Conservation (phyloP, 306 rosid species). For the Trifolium subterraneum region DNA sequence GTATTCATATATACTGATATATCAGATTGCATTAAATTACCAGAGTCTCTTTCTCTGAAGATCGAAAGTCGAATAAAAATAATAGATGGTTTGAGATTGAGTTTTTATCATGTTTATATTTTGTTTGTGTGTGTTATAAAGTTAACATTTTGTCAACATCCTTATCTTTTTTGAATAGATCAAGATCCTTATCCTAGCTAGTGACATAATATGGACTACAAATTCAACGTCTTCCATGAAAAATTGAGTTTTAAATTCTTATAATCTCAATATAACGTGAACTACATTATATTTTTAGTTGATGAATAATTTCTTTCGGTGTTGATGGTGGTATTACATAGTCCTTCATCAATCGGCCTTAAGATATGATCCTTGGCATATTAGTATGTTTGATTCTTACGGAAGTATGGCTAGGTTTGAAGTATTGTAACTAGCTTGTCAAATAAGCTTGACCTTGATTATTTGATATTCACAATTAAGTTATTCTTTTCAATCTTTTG, state of each 20-base stretch:
- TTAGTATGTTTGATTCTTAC: neutral
- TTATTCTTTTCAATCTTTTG: conserved; percentile 44
- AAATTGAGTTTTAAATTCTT: conserved; percentile 10
- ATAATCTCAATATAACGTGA: neutral
- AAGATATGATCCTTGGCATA: conserved; percentile 26
- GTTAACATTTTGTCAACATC: conserved; percentile 20
- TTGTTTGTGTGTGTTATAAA: neutral
- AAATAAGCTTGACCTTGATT: conserved; percentile 30
- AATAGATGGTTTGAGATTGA: neutral
- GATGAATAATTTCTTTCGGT: conserved; percentile 7
- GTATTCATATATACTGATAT: too few relatives aligned
- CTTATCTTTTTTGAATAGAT: neutral
- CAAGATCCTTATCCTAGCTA: neutral
- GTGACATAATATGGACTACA: neutral
- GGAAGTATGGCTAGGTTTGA: neutral
- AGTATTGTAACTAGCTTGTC: conserved; percentile 23
- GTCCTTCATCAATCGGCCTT: neutral
- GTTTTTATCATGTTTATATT: neutral
- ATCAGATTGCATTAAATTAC: too few relatives aligned
- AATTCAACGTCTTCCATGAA: conserved; percentile 5
- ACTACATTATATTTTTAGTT: neutral
- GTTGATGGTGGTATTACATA: conserved; percentile 1
- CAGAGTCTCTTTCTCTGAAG: too few relatives aligned
- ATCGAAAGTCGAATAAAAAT: too few relatives aligned
- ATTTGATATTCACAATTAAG: conserved; percentile 25